A percentile compares a stretch with the other conserved stretches of the same genome.
Evolutionary conservation across 768 basidiomycete genomes (phyloP).

Genomic region (Amanita polypyramis): DNA sequence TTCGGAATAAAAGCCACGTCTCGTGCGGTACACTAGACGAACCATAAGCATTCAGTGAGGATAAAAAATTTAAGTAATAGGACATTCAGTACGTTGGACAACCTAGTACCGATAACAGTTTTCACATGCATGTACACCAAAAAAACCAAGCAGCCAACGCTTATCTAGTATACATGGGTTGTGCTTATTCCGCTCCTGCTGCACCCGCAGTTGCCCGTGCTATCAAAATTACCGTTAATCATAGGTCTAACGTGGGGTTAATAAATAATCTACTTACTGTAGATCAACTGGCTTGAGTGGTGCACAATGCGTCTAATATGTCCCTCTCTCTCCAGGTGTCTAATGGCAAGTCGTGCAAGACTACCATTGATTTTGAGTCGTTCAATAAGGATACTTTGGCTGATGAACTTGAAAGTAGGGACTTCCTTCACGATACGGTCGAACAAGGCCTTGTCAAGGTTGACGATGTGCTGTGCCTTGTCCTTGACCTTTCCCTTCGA

Average conservation of each 20-base stretch:
- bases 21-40: too few species aligned
- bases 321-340: conserved; percentile 88
- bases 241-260: not conserved
- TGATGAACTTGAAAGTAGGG: conserved; percentile 98
- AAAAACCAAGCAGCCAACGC: too few species aligned
- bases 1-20: too few species aligned
- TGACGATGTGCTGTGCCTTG: conserved; percentile 95
- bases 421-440: conserved; percentile 97
- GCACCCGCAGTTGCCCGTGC: conserved; percentile 38
- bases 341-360: conserved; percentile 85
- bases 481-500: conserved; percentile 99
- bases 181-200: conserved; percentile 29
- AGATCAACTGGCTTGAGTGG: conserved; percentile 88
- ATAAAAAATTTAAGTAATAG: too few species aligned
- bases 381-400: conserved; percentile 96
- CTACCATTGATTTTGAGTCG: conserved; percentile 95
- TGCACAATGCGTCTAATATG: conserved; percentile 95
- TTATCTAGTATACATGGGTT: conserved; percentile 2
- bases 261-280: conserved; percentile 55
- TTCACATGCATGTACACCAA: too few species aligned
- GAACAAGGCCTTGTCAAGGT: conserved; percentile 86
- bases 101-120: too few species aligned
- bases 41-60: too few species aligned
- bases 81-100: too few species aligned
- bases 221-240: conserved; percentile 12